Evolutionary conservation across 805 yeast genomes (phyloP), one percentile per base, ranked within the genome.

Genomic region (Scheffersomyces ergatensis): DNA sequence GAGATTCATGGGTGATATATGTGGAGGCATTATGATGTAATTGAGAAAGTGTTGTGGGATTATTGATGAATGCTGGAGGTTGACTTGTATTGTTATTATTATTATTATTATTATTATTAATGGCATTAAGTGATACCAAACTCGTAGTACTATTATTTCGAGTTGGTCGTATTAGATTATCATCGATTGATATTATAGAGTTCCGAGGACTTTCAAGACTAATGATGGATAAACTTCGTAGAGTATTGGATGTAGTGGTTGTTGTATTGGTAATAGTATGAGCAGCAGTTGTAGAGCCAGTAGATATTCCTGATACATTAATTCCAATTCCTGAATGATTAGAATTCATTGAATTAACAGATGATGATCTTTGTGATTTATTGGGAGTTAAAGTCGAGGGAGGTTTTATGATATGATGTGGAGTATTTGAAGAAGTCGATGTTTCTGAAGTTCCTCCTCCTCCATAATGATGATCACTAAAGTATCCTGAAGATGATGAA

Each of bases 361-460:
- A 63, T 4, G 65, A 58, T 21, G 66, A 59, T 24, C 72, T 51
- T 33, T 60, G 68, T n/a, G n/a, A n/a, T 36, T 59, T 50, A 32
- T 33, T 21, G 26, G 34, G 16, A 27, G 26, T 33, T 14, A 12
- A 20, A 17, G 25, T 29, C 24, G 9, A 11, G 3, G 42, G 39
- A 3, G 42, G 39, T 20, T 25, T 40, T 1, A 35, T 20, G 6
- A 40, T 26, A 30, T 30, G 38, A 15, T 46, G 46, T 7, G 29
- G 29, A 26, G 29, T 89, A 89, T 39, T 87, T 74, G 72, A 87
- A 74, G 8, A 89, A n/a, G n/a, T n/a, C 75, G 56, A 90, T 89
- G 5, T 82, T 93, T 7, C 83, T 67, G 53, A 89, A 64, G 57
- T 90, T 14, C 32, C 18, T 29, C 32, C 32, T 14, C 32, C 18